A percentile compares a stretch with the other conserved stretches of the same genome.
phyloP scores from a whole-genome alignment of 305 asterid genomes.

The Fraxinus greggii region DNA sequence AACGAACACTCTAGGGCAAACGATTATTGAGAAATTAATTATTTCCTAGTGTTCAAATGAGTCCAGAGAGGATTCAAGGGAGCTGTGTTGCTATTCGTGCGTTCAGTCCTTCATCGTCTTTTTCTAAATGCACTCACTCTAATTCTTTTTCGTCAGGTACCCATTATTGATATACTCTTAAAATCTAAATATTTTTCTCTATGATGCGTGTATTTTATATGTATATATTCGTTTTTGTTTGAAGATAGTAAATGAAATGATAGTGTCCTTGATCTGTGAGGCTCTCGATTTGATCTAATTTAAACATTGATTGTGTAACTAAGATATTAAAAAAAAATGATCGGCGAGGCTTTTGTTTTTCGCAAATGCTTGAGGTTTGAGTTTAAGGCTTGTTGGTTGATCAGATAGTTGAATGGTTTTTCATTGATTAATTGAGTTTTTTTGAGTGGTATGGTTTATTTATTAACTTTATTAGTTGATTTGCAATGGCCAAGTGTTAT shows the following conservation, averaged over 20 bases:
- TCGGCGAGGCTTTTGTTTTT: background rate
- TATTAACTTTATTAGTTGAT: background rate
- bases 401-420: background rate
- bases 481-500: background rate
- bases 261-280: background rate
- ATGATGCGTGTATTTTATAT: background rate
- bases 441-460: background rate
- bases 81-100: constrained; percentile 41
- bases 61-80: constrained; percentile 37
- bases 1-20: background rate
- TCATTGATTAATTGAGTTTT: background rate
- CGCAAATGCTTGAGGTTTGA: background rate
- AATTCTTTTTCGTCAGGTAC: constrained; percentile 35
- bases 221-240: background rate
- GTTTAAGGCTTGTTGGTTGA: background rate
- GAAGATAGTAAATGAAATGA: background rate
- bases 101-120: constrained; percentile 34
- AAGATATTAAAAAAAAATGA: background rate
- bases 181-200: background rate
- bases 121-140: constrained; percentile 35
- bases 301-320: background rate
- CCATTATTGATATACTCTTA: background rate
- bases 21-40: constrained; percentile 2
- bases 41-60: constrained; percentile 26
- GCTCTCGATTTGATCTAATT: constrained; percentile 1